Evolutionary conservation across 192 early-diverging fungal species (phyloP).

Genomic region (Coemansia sp.): DNA sequence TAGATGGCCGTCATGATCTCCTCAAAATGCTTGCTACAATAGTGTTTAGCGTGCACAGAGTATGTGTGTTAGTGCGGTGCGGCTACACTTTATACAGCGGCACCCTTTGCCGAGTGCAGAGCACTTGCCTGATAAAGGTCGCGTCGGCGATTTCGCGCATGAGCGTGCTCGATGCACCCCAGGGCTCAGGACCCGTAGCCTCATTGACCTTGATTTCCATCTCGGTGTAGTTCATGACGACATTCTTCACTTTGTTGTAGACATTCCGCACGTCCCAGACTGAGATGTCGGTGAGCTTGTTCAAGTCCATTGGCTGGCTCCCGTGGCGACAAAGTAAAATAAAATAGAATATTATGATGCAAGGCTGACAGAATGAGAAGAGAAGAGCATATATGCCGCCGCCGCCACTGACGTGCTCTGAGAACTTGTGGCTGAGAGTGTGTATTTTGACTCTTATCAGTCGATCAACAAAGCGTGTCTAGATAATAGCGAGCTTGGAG

Average conservation of each 20-base stretch:
- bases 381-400: background rate
- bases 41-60: background rate
- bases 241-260: conserved; percentile 76
- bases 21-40: conserved; percentile 80
- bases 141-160: conserved; percentile 95
- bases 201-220: conserved; percentile 92
- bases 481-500: conserved; percentile 42
- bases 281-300: conserved; percentile 58
- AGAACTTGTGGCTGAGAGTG: background rate
- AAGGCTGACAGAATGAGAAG: background rate
- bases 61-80: background rate
- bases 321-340: background rate
- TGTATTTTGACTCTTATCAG: background rate
- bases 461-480: background rate
- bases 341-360: background rate
- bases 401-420: too few species aligned
- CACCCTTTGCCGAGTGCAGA: background rate
- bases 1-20: conserved; percentile 97
- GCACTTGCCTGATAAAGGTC: conserved; percentile 76
- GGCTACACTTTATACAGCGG: background rate
- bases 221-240: conserved; percentile 92
- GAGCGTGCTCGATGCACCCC: conserved; percentile 92
- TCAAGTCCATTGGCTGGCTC: conserved; percentile 25
- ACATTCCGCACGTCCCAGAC: conserved; percentile 64
- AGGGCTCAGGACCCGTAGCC: conserved; percentile 92